phyloP scores from a whole-genome alignment of 306 rosid species.

The Dryas drummondii region DNA sequence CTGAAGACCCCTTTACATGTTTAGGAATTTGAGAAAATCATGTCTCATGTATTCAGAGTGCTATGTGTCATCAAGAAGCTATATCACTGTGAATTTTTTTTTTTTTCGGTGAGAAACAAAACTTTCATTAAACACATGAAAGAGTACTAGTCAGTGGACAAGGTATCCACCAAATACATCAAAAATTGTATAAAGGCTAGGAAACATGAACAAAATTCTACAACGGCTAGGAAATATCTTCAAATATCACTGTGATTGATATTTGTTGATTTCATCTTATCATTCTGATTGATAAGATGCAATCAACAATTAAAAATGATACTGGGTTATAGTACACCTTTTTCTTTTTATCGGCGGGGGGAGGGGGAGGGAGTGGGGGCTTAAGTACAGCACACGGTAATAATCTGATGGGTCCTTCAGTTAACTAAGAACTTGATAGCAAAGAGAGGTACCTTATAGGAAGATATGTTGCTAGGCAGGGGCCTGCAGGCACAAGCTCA shows the following conservation, averaged over 20 bases:
- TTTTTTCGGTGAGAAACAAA: too few relatives aligned
- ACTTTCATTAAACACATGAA: too few relatives aligned
- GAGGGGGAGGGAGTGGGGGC: neutral
- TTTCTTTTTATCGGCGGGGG: neutral
- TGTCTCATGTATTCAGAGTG: constrained; percentile 39
- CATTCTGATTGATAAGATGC: constrained; percentile 25
- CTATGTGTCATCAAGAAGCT: constrained; percentile 38
- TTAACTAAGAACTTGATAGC: constrained; percentile 10
- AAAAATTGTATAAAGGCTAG: too few relatives aligned
- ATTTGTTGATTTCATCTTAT: too few relatives aligned
- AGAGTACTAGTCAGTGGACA: too few relatives aligned
- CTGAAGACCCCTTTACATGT: constrained; percentile 99
- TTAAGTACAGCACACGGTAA: neutral
- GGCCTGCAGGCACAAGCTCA: constrained; percentile 55
- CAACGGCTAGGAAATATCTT: too few relatives aligned
- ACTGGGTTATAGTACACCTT: neutral
- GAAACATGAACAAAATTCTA: too few relatives aligned
- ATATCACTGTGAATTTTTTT: constrained; percentile 1
- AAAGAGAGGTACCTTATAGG: constrained; percentile 80
- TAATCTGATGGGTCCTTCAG: neutral
- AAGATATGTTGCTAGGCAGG: constrained; percentile 76
- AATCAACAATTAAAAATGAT: constrained; percentile 28
- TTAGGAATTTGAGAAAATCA: constrained; percentile 85
- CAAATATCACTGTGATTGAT: too few relatives aligned
- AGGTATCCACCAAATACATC: too few relatives aligned